Percentiles rank a stretch among this genome's conserved stretches.
Evolutionary conservation across 139 green algal species (phyloP).

Genomic region (Chlamydomonas sp.): DNA sequence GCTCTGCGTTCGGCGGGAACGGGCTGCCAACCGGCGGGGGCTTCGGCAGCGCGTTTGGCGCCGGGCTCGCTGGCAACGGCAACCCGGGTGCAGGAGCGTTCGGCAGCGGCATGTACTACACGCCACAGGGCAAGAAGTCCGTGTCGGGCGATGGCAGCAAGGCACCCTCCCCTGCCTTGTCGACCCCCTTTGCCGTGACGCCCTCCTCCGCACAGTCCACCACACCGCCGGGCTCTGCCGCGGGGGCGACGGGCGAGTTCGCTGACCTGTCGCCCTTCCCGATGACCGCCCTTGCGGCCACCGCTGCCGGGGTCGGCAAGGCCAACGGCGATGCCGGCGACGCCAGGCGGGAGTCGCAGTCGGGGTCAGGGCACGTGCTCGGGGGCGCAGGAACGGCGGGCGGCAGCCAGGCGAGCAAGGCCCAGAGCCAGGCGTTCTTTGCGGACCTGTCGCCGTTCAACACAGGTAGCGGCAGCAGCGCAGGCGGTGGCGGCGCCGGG

Average conservation of each 20-base stretch:
- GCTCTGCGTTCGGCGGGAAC: too few species aligned
- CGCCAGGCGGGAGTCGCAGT: too few species aligned
- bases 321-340: background rate
- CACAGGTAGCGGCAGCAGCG: background rate
- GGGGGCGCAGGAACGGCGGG: background rate
- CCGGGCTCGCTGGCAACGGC: background rate
- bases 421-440: constrained; percentile 6
- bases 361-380: background rate
- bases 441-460: constrained; percentile 43
- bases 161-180: constrained; percentile 18
- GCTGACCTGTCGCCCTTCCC: constrained; percentile 36
- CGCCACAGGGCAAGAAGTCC: background rate
- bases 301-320: background rate
- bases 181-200: constrained; percentile 10
- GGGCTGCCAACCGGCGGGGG: too few species aligned
- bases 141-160: constrained; percentile 6
- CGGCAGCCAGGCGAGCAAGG: background rate
- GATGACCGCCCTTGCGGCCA: background rate
- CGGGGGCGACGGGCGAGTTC: background rate
- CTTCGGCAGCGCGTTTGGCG: background rate
- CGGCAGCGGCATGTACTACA: background rate
- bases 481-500: too few species aligned
- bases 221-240: constrained; percentile 2
- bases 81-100: background rate
- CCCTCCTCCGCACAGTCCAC: constrained; percentile 5